A percentile compares a stretch with the other conserved stretches of the same genome.
Conservation (phyloP, 148 eudicot species). For the Vaccinium corymbosum region DNA sequence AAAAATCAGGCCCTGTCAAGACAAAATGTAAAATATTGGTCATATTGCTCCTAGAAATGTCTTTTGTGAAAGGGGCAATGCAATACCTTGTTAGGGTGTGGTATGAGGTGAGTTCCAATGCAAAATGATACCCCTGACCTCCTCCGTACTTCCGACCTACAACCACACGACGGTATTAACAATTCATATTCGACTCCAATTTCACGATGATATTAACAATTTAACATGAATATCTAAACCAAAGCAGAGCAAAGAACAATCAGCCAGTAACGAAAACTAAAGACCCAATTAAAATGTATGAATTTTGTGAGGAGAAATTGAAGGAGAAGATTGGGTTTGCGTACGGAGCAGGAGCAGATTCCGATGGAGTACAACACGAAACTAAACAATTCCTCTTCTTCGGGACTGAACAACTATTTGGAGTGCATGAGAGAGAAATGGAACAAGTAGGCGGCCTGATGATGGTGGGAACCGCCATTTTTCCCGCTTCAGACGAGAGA, state of each 20-base stretch:
- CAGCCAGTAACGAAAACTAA: background rate
- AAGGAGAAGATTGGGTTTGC: background rate
- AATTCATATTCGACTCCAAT: background rate
- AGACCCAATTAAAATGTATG: background rate
- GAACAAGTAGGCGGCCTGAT: constrained; percentile 9
- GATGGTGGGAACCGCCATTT: constrained; percentile 21
- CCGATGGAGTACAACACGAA: constrained; percentile 30
- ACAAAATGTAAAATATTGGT: background rate
- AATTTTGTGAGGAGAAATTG: background rate
- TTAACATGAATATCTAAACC: background rate
- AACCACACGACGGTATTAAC: background rate
- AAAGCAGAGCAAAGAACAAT: background rate
- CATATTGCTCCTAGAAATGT: background rate
- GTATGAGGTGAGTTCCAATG: constrained; percentile 79
- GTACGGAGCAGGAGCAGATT: constrained; percentile 18
- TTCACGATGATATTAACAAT: background rate
- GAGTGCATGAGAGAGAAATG: constrained; percentile 17
- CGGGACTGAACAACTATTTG: background rate
- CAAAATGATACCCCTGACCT: constrained; percentile 45
- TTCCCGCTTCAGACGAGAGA: background rate
- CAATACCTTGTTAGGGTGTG: constrained; percentile 88
- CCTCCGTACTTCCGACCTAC: constrained; percentile 32
- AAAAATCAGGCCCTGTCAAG: background rate
- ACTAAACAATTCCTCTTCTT: constrained; percentile 15
- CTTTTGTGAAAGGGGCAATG: too few species aligned